Conservation (phyloP, 177 flowering plant genomes). For the Telopea speciosissima region DNA sequence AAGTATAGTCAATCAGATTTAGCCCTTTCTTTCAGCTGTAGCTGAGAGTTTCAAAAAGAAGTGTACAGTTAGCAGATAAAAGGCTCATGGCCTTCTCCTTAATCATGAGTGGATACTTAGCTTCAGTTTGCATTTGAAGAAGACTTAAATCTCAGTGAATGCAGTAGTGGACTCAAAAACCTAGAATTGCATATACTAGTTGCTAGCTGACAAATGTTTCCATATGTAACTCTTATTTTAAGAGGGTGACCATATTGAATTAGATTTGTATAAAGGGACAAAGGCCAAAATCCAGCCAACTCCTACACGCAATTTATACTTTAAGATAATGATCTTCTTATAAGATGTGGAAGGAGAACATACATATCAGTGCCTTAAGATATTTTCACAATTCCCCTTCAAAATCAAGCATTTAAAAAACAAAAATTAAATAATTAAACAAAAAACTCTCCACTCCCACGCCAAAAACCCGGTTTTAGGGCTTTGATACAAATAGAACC, state of each 20-base stretch:
- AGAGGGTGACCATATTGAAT: background rate
- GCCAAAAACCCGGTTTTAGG: background rate
- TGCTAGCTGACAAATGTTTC: too few species aligned
- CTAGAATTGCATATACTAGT: background rate
- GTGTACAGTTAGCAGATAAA: too few species aligned
- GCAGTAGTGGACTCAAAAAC: too few species aligned
- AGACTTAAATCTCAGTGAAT: background rate
- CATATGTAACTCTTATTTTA: background rate
- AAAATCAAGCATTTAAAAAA: background rate
- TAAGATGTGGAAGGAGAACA: background rate
- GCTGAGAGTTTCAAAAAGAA: too few species aligned
- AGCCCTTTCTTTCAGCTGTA: too few species aligned
- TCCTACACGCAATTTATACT: background rate
- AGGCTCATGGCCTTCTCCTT: background rate
- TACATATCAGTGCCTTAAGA: conserved; percentile 2
- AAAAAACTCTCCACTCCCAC: conserved; percentile 1
- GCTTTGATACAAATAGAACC: conserved; percentile 7
- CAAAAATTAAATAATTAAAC: too few species aligned
- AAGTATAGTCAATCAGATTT: too few species aligned
- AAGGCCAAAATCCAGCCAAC: too few species aligned
- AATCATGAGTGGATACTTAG: too few species aligned
- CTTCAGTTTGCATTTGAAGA: background rate
- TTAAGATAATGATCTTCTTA: background rate
- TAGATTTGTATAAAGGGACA: background rate
- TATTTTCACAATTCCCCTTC: background rate